Evolutionary conservation across 2,329 filamentous ascomycete species (phyloP).

Genomic region (Aspergillus vadensis): DNA sequence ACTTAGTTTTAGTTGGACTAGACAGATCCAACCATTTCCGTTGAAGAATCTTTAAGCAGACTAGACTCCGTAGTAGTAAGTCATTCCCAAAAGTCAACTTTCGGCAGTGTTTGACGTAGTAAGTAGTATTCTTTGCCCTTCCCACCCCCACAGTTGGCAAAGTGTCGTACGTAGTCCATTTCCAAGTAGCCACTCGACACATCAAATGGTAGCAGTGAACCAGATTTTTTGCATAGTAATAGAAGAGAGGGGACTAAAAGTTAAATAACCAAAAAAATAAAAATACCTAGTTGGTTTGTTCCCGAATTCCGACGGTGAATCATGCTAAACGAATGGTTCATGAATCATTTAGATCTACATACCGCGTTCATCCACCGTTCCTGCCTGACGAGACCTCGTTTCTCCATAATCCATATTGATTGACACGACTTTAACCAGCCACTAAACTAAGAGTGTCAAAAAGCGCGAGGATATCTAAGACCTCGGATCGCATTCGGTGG

Average conservation of each 20-base stretch:
- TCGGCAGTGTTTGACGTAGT: conserved; percentile 3
- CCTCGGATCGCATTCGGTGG: conserved; percentile 2
- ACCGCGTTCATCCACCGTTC: not conserved
- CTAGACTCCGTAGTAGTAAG: not conserved
- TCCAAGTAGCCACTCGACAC: not conserved
- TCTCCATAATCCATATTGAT: not conserved
- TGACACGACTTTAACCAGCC: not conserved
- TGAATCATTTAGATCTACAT: not conserved
- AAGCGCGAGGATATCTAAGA: not conserved
- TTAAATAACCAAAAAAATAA: too few species aligned
- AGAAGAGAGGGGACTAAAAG: not conserved
- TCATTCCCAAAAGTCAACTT: not conserved
- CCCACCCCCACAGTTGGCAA: not conserved
- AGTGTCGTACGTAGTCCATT: not conserved
- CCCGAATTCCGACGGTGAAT: not conserved
- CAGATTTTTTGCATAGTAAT: not conserved
- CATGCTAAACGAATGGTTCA: not conserved
- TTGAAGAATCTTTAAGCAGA: not conserved
- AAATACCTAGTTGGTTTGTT: not conserved
- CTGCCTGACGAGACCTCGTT: not conserved
- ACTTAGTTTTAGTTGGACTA: too few species aligned
- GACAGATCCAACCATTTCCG: not conserved
- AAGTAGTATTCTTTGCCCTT: not conserved
- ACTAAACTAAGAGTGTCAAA: too few species aligned
- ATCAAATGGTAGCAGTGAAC: not conserved